Base-by-base conservation (phyloP, 2,329 filamentous ascomycete species). In the Epichloe sibirici region DNA sequence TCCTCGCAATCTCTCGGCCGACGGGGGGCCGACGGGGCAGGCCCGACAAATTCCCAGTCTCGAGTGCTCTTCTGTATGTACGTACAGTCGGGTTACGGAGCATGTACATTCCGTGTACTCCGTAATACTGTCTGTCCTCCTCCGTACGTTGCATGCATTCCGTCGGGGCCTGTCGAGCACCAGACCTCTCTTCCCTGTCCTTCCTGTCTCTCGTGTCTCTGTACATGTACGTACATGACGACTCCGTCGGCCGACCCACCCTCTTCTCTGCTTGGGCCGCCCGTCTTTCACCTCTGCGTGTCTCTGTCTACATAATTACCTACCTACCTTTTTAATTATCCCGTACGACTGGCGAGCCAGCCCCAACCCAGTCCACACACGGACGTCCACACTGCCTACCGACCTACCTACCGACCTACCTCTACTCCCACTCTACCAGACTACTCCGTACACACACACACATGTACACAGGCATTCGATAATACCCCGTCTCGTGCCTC, bases 1-100 rank as follows among this genome's bases (percentile, higher is more conserved):
- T 47, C 35, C 49, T 51, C 49, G 25, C 44, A 35, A 47, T 47
- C 43, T 51, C 37, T 51, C 49, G 49, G 49, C 49, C 49, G 49
- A 47, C 44, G 12, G 49, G 43, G 42, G 49, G 44, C 49, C 49
- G 49, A 47, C 44, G 12, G 49, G 43, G 42, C 23, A 44, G 17
- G 31, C 17, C 48, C 48, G 48, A 45, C 48, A 37, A 45, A 15
- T 37, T n/a, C 39, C 48, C 13, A 25, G 3, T 15, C 12, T n/a
- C 46, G 9, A 39, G 35, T 15, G 23, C 12, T 25, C 45, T 47
- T 2, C 31, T 39, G 28, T 39, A 21, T 21, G 17, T 21, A 21
- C 17, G 17, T 21, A 17, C 17, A 17, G 17, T 21, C 17, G 17
- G 17, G 17, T 21, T 21, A 21, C 17, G 17, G 17, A 21, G 2